These are phyloP conservation scores for Selenicereus undatus DNA, from an alignment of 148 eudicot genomes.

Conservation along the genomic window DNA sequence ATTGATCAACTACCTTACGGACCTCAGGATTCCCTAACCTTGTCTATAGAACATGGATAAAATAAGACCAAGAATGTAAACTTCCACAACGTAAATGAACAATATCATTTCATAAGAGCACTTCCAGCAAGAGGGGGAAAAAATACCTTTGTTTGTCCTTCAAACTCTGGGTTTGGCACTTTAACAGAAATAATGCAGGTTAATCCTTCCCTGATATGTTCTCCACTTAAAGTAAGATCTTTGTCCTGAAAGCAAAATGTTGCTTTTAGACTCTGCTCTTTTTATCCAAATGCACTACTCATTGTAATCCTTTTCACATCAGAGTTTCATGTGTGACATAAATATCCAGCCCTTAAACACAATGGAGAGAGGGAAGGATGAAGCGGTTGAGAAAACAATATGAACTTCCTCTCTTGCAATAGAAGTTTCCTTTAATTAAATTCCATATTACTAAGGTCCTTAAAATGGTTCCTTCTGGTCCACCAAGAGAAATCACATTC, in stretches of 20 bases:
- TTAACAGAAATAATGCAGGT: slow-evolving; percentile 89
- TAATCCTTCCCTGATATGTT: slow-evolving; percentile 90
- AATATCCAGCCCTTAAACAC: not conserved
- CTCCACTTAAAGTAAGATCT: slow-evolving; percentile 83
- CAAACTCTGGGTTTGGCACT: slow-evolving; percentile 96
- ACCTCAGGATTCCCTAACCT: slow-evolving; percentile 98
- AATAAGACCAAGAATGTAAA: slow-evolving; percentile 9
- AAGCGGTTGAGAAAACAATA: not conserved
- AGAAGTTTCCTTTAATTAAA: not conserved
- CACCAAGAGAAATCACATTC: not conserved
- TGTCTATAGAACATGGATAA: slow-evolving; percentile 46
- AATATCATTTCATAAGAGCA: not conserved
- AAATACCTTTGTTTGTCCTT: slow-evolving; percentile 97
- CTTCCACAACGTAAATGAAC: not conserved
- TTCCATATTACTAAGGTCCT: not conserved
- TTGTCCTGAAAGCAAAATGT: slow-evolving; percentile 56
- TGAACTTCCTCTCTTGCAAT: not conserved
- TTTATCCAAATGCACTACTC: not conserved
- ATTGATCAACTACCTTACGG: slow-evolving; percentile 82
- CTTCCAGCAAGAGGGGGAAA: not conserved
- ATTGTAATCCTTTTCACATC: not conserved
- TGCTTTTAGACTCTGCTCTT: not conserved
- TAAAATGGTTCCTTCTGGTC: not conserved
- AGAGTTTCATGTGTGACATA: not conserved
- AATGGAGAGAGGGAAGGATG: not conserved